Evolutionary conservation across 352 stramenopile species (phyloP).

Genomic region (Phytophthora quininea): DNA sequence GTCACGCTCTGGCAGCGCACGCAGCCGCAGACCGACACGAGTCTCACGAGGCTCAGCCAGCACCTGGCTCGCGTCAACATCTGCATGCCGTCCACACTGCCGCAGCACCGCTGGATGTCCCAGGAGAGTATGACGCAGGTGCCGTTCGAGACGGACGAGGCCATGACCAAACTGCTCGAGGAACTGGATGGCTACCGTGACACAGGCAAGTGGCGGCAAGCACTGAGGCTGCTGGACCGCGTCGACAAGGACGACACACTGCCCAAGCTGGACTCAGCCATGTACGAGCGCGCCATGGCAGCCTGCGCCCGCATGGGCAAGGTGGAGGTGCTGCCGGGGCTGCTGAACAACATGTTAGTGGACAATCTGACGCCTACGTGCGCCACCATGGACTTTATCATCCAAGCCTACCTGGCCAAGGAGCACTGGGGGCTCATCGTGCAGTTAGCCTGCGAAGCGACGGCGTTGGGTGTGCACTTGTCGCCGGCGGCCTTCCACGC

Average conservation of each 20-base stretch:
- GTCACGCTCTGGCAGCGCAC: slow-evolving; percentile 43
- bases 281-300: slow-evolving; percentile 86
- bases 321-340: slow-evolving; percentile 71
- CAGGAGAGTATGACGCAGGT: slow-evolving; percentile 16
- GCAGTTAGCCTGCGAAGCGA: slow-evolving; percentile 47
- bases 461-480: slow-evolving; percentile 52
- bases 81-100: not conserved
- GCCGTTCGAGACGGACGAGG: slow-evolving; percentile 18
- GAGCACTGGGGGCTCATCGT: slow-evolving; percentile 72
- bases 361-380: slow-evolving; percentile 68
- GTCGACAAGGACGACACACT: slow-evolving; percentile 64
- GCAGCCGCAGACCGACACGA: slow-evolving; percentile 19
- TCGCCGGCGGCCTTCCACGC: slow-evolving; percentile 77
- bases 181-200: slow-evolving; percentile 62
- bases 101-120: slow-evolving; percentile 27
- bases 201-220: slow-evolving; percentile 73
- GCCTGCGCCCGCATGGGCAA: slow-evolving; percentile 82
- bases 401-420: slow-evolving; percentile 78
- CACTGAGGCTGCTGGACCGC: slow-evolving; percentile 74
- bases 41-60: slow-evolving; percentile 19
- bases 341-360: slow-evolving; percentile 82
- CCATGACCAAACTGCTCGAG: slow-evolving; percentile 34
- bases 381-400: slow-evolving; percentile 79
- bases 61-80: slow-evolving; percentile 18
- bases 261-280: slow-evolving; percentile 57